These are phyloP conservation scores for Micromonas pusilla DNA, from an alignment of 139 green algal species.

Conservation along the genomic window DNA sequence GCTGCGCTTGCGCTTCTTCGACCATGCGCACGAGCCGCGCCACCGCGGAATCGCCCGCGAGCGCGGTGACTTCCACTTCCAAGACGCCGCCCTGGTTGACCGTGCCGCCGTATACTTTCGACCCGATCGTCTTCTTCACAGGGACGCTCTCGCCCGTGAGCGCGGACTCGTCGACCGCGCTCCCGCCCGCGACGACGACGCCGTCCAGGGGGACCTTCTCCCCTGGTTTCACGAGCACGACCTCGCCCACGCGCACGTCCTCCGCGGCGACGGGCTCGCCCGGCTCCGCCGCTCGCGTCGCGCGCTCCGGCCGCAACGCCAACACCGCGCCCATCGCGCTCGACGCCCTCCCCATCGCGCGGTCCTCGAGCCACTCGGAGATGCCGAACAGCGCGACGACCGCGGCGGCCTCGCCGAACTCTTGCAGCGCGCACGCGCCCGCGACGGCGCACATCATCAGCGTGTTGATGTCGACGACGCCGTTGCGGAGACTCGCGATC, in stretches of 20 bases:
- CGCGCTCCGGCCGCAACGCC: slow-evolving; percentile 20
- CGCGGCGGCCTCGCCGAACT: slow-evolving; percentile 52
- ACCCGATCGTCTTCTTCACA: slow-evolving; percentile 47
- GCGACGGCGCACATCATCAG: slow-evolving; percentile 49
- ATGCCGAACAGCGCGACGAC: slow-evolving; percentile 61
- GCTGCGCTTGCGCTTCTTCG: slow-evolving; percentile 47
- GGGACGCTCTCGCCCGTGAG: slow-evolving; percentile 64
- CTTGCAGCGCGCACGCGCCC: slow-evolving; percentile 35
- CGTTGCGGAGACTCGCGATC: slow-evolving; percentile 33
- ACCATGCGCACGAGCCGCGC: slow-evolving; percentile 59
- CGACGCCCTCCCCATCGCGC: slow-evolving; percentile 13
- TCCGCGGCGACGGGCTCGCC: slow-evolving; percentile 18
- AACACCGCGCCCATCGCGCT: slow-evolving; percentile 21
- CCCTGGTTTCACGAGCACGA: slow-evolving; percentile 56
- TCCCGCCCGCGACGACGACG: slow-evolving; percentile 47
- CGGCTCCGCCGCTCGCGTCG: background rate
- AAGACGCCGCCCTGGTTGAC: slow-evolving; percentile 44
- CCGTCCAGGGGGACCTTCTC: slow-evolving; percentile 68
- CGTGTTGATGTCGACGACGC: slow-evolving; percentile 55
- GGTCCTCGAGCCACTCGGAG: slow-evolving; percentile 53
- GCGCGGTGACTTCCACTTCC: slow-evolving; percentile 45
- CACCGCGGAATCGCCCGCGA: slow-evolving; percentile 55
- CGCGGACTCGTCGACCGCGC: slow-evolving; percentile 60
- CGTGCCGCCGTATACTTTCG: slow-evolving; percentile 46
- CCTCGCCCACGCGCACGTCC: background rate